Conservation (phyloP, 139 green algal genomes). For the Diplosphaera chodatii region DNA sequence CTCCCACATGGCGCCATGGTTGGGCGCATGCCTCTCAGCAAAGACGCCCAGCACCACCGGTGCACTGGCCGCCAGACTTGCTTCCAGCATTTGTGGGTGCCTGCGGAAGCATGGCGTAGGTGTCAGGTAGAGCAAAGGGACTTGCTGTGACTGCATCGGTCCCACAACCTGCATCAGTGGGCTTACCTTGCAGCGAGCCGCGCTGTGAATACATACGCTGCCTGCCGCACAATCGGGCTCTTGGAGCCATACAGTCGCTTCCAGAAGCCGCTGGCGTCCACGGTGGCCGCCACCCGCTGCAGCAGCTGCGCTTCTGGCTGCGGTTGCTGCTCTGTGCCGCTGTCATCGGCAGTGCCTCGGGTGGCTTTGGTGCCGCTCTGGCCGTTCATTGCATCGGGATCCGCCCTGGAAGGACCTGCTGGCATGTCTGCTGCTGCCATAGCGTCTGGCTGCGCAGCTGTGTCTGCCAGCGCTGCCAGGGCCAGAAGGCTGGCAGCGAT, state of each 20-base stretch:
- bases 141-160: too few relatives aligned
- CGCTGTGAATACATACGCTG: slow-evolving; percentile 40
- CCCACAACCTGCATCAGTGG: too few relatives aligned
- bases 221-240: slow-evolving; percentile 27
- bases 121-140: too few relatives aligned
- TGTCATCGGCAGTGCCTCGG: not conserved
- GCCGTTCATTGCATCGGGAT: not conserved
- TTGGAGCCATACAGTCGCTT: slow-evolving; percentile 38
- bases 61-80: not conserved
- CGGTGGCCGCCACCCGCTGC: not conserved
- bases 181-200: not conserved
- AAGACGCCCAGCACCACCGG: slow-evolving; percentile 34
- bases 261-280: slow-evolving; percentile 26
- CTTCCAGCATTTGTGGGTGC: slow-evolving; percentile 1
- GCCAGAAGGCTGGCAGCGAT: slow-evolving; percentile 38
- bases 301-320: not conserved
- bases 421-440: not conserved
- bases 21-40: slow-evolving; percentile 51
- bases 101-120: too few relatives aligned
- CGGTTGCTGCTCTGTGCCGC: not conserved
- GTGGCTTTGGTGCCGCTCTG: not conserved
- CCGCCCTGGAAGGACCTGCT: too few relatives aligned
- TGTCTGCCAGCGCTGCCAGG: slow-evolving; percentile 30
- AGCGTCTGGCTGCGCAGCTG: not conserved
- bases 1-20: slow-evolving; percentile 70